phyloP scores from a whole-genome alignment of 768 basidiomycete species.

The Lactarius quietus region DNA sequence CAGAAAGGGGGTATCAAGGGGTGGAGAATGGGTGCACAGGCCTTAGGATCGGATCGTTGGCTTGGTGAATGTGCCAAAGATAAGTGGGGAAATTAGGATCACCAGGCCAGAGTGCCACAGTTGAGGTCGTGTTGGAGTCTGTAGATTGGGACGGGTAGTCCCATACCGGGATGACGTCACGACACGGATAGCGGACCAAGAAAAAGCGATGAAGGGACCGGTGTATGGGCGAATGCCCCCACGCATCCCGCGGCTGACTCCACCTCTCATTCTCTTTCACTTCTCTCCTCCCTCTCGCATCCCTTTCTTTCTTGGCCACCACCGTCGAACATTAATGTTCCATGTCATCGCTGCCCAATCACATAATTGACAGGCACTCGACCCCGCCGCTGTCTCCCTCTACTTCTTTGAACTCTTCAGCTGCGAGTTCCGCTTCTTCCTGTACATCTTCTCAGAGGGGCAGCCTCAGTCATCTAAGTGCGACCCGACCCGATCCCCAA shows the following conservation, averaged over 20 bases:
- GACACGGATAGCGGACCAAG: slow-evolving; percentile 6
- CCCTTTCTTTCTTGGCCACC: background rate
- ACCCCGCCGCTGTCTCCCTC: slow-evolving; percentile 26
- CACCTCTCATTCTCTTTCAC: background rate
- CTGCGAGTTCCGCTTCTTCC: slow-evolving; percentile 14
- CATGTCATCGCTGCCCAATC: slow-evolving; percentile 13
- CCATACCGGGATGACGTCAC: slow-evolving; percentile 16
- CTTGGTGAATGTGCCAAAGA: background rate
- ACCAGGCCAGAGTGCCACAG: slow-evolving; percentile 7
- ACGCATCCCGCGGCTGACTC: slow-evolving; percentile 19
- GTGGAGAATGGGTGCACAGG: background rate
- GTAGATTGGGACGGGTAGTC: slow-evolving; percentile 1
- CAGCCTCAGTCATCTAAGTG: background rate
- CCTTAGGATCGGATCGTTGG: background rate
- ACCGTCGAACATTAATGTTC: slow-evolving; percentile 13
- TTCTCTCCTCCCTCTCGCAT: background rate
- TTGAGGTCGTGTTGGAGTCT: background rate
- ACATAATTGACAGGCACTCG: background rate
- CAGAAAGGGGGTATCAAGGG: background rate
- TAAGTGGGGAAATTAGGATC: background rate
- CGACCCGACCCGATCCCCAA: background rate
- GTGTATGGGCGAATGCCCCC: background rate
- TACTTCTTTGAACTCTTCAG: slow-evolving; percentile 16
- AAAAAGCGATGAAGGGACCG: background rate
- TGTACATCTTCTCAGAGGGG: slow-evolving; percentile 7